These are phyloP conservation scores for Cytospora piceicola DNA, from an alignment of 2,329 filamentous ascomycete genomes.

Conservation along the genomic window DNA sequence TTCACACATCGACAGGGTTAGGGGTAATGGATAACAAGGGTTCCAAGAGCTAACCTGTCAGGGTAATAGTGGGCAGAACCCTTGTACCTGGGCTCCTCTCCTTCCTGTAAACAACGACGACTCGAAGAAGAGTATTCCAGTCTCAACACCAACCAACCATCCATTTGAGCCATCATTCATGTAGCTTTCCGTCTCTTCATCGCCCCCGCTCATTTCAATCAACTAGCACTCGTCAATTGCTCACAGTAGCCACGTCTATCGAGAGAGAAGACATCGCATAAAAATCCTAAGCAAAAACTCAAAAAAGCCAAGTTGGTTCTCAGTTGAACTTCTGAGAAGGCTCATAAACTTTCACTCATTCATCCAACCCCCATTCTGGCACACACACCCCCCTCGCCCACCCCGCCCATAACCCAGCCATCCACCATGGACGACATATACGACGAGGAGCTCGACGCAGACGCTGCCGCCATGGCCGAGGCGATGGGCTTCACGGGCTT, in stretches of 20 bases:
- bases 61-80: not conserved
- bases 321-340: not conserved
- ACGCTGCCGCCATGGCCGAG: slow-evolving; percentile 61
- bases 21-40: not conserved
- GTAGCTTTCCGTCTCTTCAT: not conserved
- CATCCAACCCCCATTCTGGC: not conserved
- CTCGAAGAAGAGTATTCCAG: not conserved
- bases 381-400: too few species aligned
- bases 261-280: not conserved
- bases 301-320: not conserved
- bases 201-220: not conserved
- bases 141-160: not conserved
- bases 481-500: slow-evolving; percentile 77
- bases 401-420: too few species aligned
- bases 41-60: slow-evolving; percentile 2
- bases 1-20: not conserved
- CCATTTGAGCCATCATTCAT: not conserved
- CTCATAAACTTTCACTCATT: not conserved
- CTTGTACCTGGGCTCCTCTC: not conserved
- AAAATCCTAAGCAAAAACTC: not conserved
- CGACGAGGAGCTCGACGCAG: slow-evolving; percentile 31
- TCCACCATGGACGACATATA: slow-evolving; percentile 25
- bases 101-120: not conserved
- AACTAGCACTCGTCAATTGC: not conserved
- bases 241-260: not conserved